Conservation (phyloP, 768 basidiomycete genomes). For the Collybiopsis luxurians region DNA sequence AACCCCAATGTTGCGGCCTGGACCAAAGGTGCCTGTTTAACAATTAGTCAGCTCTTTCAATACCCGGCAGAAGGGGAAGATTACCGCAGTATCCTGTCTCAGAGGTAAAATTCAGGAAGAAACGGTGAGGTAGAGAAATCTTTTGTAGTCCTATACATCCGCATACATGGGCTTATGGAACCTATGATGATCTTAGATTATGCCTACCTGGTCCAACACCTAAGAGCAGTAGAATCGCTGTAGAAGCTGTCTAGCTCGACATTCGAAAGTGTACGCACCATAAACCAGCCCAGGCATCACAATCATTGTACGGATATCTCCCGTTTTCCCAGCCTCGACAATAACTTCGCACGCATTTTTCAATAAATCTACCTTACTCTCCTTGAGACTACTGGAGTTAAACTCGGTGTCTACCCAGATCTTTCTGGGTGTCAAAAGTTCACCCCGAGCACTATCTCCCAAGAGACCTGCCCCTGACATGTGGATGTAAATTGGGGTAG, state of each 20-base stretch:
- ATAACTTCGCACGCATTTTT: slow-evolving; percentile 26
- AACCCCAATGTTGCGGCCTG: slow-evolving; percentile 34
- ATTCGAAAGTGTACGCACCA: neutral
- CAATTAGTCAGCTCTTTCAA: neutral
- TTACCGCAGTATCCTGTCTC: slow-evolving; percentile 30
- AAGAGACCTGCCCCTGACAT: slow-evolving; percentile 39
- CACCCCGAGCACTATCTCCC: slow-evolving; percentile 39
- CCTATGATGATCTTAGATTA: no score
- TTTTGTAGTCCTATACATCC: slow-evolving; percentile 24
- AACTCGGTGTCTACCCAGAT: slow-evolving; percentile 39
- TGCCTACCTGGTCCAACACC: slow-evolving; percentile 38
- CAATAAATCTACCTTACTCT: slow-evolving; percentile 14
- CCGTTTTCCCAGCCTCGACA: slow-evolving; percentile 37
- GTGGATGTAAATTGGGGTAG: slow-evolving; percentile 41
- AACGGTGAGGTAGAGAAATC: slow-evolving; percentile 32
- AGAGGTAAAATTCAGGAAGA: slow-evolving; percentile 31
- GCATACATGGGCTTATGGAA: no score
- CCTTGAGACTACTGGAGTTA: slow-evolving; percentile 21
- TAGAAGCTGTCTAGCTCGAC: neutral
- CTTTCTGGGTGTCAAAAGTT: slow-evolving; percentile 24
- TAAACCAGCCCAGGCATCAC: slow-evolving; percentile 41
- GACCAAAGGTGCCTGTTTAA: slow-evolving; percentile 31
- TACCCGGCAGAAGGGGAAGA: neutral
- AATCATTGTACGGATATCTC: slow-evolving; percentile 42
- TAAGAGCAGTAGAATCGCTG: neutral